Percentiles rank a stretch among this genome's conserved stretches.
Evolutionary conservation across 2,329 filamentous ascomycete species (phyloP).

Genomic region (Penicillium sp.): DNA sequence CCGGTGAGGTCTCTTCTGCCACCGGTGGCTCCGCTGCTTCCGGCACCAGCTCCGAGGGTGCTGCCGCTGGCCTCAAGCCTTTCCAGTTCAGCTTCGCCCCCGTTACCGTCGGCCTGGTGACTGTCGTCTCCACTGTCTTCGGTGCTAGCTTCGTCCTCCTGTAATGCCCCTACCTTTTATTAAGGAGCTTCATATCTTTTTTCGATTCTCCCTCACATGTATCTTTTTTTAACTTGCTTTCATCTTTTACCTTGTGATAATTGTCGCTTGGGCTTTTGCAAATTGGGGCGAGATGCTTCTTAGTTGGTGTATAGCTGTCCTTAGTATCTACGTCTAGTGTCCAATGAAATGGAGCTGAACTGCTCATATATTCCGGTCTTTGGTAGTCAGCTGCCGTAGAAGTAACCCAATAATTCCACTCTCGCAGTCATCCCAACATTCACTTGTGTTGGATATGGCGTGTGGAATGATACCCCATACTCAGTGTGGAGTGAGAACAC

Average conservation of each 20-base stretch:
- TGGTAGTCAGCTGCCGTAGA: neutral
- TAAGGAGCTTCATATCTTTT: neutral
- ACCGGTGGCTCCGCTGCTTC: constrained; percentile 18
- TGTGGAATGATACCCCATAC: no score
- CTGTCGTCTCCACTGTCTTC: constrained; percentile 53
- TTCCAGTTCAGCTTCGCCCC: constrained; percentile 51
- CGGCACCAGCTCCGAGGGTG: constrained; percentile 37
- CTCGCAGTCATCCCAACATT: neutral
- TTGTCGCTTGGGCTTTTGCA: constrained; percentile 1
- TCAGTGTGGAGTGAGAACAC: no score
- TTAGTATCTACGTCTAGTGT: constrained; percentile 8
- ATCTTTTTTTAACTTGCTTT: constrained; percentile 12
- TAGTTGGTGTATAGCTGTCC: constrained; percentile 16
- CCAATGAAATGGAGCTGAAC: constrained; percentile 7
- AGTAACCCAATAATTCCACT: no score
- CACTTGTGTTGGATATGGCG: neutral
- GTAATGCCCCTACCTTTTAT: constrained; percentile 19
- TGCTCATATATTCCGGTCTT: neutral
- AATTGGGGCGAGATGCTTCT: neutral
- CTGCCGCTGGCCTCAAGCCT: constrained; percentile 42
- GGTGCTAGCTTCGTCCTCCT: constrained; percentile 46
- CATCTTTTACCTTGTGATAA: constrained; percentile 1
- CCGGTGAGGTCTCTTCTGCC: constrained; percentile 39
- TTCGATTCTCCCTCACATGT: constrained; percentile 12
- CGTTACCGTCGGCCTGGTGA: constrained; percentile 50